Conservation (phyloP, 2,329 filamentous ascomycete genomes). For the Leptodontidium sp. region DNA sequence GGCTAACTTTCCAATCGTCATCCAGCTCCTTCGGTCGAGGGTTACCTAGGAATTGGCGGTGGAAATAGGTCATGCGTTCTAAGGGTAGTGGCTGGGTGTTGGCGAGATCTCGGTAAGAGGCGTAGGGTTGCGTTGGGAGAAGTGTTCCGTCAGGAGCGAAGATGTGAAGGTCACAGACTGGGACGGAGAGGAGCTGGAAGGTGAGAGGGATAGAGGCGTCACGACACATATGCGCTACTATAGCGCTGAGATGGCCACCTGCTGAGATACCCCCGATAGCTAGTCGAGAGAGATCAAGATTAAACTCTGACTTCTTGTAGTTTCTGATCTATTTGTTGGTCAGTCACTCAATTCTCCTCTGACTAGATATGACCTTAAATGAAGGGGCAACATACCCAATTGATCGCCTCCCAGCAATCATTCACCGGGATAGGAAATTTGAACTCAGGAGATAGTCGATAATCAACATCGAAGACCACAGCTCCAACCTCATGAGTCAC, state of each 20-base stretch:
- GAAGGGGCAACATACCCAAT: conserved; percentile 47
- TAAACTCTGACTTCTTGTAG: conserved; percentile 36
- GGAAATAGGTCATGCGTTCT: conserved; percentile 35
- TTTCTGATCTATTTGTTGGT: conserved; percentile 15
- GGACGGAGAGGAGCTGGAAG: conserved; percentile 35
- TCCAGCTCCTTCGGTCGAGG: conserved; percentile 21
- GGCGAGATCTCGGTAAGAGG: conserved; percentile 35
- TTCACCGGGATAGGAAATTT: conserved; percentile 54
- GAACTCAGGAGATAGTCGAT: conserved; percentile 54
- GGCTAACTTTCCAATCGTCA: conserved; percentile 31
- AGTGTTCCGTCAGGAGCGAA: conserved; percentile 23
- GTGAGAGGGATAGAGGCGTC: conserved; percentile 33
- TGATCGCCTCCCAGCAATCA: conserved; percentile 55
- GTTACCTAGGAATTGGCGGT: conserved; percentile 30
- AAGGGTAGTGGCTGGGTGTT: conserved; percentile 29
- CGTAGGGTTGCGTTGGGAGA: conserved; percentile 23
- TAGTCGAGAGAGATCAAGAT: conserved; percentile 29
- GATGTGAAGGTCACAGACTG: conserved; percentile 32
- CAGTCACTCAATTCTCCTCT: neutral
- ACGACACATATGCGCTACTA: conserved; percentile 34
- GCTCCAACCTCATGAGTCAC: conserved; percentile 50
- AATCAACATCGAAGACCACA: conserved; percentile 55
- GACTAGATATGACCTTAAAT: neutral
- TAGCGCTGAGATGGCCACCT: conserved; percentile 35
- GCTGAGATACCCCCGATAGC: conserved; percentile 37